These are phyloP conservation scores for Raffaelea albimanens DNA, from an alignment of 2,329 filamentous ascomycete species.

Conservation along the genomic window DNA sequence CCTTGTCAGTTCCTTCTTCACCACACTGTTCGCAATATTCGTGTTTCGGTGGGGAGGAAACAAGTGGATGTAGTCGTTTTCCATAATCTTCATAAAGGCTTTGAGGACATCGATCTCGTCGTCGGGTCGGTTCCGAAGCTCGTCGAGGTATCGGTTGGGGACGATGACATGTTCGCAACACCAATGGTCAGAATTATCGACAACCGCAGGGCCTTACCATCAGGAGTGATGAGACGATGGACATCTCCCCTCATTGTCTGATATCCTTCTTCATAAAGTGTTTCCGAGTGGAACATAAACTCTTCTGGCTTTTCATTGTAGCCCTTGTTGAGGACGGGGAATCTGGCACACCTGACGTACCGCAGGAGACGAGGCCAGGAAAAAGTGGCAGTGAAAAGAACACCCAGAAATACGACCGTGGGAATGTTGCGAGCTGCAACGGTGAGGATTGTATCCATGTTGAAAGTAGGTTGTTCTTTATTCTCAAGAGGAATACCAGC, in stretches of 20 bases:
- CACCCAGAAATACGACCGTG: too few species aligned
- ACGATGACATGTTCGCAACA: constrained; percentile 19
- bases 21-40: constrained; percentile 5
- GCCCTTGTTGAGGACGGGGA: neutral
- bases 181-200: neutral
- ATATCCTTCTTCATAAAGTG: constrained; percentile 3
- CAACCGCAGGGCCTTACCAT: too few species aligned
- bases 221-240: too few species aligned
- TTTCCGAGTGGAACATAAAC: neutral
- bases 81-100: constrained; percentile 1
- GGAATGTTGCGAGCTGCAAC: too few species aligned
- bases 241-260: neutral
- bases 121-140: constrained; percentile 19
- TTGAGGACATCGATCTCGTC: constrained; percentile 17
- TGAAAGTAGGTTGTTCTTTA: too few species aligned
- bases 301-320: neutral
- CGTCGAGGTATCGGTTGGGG: constrained; percentile 17
- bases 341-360: neutral
- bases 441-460: too few species aligned
- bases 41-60: constrained; percentile 3
- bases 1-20: constrained; percentile 6
- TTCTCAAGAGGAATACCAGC: too few species aligned
- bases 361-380: too few species aligned
- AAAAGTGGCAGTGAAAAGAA: too few species aligned
- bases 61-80: constrained; percentile 2